Evolutionary conservation across 2,329 filamentous ascomycete species (phyloP).

Genomic region (Penicillium sp.): DNA sequence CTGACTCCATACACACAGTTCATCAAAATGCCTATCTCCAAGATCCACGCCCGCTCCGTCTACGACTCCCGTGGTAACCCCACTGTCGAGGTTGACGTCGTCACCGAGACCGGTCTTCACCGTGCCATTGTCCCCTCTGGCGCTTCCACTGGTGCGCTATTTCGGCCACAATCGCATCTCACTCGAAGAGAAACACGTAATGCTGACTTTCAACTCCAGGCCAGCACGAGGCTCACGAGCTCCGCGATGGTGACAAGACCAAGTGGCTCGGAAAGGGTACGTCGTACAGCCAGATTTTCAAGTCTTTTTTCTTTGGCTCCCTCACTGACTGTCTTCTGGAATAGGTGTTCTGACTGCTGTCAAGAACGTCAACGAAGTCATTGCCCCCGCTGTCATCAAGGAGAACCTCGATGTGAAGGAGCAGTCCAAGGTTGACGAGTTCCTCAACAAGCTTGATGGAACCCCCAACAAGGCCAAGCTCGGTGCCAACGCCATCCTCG

Average conservation of each 20-base stretch:
- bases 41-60: slow-evolving; percentile 91
- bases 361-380: slow-evolving; percentile 80
- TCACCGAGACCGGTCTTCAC: slow-evolving; percentile 95
- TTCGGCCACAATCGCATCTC: neutral
- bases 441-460: slow-evolving; percentile 84
- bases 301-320: neutral
- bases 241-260: slow-evolving; percentile 86
- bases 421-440: slow-evolving; percentile 80
- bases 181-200: neutral
- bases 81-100: slow-evolving; percentile 96
- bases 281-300: slow-evolving; percentile 22
- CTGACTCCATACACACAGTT: slow-evolving; percentile 34
- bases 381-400: slow-evolving; percentile 82
- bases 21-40: slow-evolving; percentile 81
- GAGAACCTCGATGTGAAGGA: slow-evolving; percentile 84
- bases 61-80: slow-evolving; percentile 99
- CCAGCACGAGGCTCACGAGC: slow-evolving; percentile 88
- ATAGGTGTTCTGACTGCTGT: slow-evolving; percentile 77
- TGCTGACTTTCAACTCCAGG: slow-evolving; percentile 56
- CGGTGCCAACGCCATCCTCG: slow-evolving; percentile 86
- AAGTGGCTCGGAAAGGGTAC: slow-evolving; percentile 84
- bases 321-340: slow-evolving; percentile 5
- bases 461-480: slow-evolving; percentile 86
- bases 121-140: slow-evolving; percentile 97
- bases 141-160: slow-evolving; percentile 81